Percentiles rank a stretch among this genome's conserved stretches.
These are phyloP conservation scores for Russula dissimulans DNA, from an alignment of 768 basidiomycete species.

Conservation along the genomic window DNA sequence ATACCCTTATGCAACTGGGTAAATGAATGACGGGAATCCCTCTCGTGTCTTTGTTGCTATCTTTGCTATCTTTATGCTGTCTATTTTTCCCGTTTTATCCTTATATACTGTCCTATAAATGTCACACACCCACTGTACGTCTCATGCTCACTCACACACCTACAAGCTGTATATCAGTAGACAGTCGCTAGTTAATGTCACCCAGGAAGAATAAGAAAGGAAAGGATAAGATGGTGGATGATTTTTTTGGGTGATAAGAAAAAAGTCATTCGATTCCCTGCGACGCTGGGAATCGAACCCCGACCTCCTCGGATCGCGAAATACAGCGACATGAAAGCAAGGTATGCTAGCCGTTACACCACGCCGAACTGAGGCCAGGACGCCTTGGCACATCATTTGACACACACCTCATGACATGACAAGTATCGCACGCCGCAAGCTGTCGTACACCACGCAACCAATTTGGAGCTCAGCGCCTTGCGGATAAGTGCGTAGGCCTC, in stretches of 20 bases:
- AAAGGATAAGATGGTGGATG: neutral
- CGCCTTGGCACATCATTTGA: neutral
- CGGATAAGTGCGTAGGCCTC: no score
- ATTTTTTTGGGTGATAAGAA: neutral
- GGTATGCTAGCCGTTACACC: conserved; percentile 17
- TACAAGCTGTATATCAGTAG: neutral
- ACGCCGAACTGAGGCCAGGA: neutral
- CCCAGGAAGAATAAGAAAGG: neutral
- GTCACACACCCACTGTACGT: neutral
- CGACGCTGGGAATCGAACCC: conserved; percentile 28
- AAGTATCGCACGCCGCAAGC: no score
- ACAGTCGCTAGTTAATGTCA: neutral
- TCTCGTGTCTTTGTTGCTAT: neutral
- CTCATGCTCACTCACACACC: neutral
- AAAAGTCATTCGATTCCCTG: neutral
- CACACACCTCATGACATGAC: no score
- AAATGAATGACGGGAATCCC: neutral
- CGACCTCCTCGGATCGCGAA: conserved; percentile 30
- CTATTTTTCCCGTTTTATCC: neutral
- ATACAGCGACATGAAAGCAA: conserved; percentile 1
- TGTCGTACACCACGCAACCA: neutral
- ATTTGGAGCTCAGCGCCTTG: no score
- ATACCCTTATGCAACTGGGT: neutral
- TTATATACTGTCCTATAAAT: neutral
- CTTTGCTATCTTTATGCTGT: conserved; percentile 15